Evolutionary conservation across 2,329 filamentous ascomycete genomes (phyloP), one percentile per base, ranked within the genome.

Genomic region (Pyricularia grisea): DNA sequence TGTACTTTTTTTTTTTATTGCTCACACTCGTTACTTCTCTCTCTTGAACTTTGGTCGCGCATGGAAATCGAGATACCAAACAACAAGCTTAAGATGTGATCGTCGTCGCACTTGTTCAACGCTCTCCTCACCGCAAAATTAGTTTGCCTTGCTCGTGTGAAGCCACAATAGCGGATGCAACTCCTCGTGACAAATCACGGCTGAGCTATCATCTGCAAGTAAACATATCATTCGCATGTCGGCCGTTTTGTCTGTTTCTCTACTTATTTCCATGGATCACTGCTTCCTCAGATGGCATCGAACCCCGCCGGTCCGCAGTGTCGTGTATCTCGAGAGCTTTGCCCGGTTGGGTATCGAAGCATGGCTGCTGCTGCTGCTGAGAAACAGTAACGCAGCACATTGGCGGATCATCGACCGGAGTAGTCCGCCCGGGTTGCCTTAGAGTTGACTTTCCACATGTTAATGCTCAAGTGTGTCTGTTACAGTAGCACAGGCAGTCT

Each of bases 1-100:
- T 1, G 60, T 82, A 79, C 71, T 42, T 64, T 12, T 28, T 63
- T 17, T 10, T 17, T 10, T 28, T 20, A 50, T 20, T 50, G 42
- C 3, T 50, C 17, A 2, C n/a, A n/a, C n/a, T n/a, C n/a, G n/a
- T n/a, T n/a, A n/a, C n/a, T 50, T n/a, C 7, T n/a, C 17, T 50
- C 17, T 50, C 42, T 50, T 4, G 42, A 50, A 1, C 17, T n/a
- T n/a, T 3, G 20, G n/a, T n/a, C n/a, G 2, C 36, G 36, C 36
- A 10, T 36, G 33, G 33, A 10, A 36, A 36, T 36, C 33, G 33
- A 14, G 5, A 4, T 36, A 36, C 20, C 17, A 20, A 6, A 42
- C 11, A 42, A 17, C 36, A 20, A 42, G 36, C 36, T 42, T n/a
- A 50, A n/a, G 3, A 50, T n/a, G 7, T 50, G 20, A 4, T 50